phyloP scores from a whole-genome alignment of 176 grass and related monocot species.

The Oryza longistaminata region DNA sequence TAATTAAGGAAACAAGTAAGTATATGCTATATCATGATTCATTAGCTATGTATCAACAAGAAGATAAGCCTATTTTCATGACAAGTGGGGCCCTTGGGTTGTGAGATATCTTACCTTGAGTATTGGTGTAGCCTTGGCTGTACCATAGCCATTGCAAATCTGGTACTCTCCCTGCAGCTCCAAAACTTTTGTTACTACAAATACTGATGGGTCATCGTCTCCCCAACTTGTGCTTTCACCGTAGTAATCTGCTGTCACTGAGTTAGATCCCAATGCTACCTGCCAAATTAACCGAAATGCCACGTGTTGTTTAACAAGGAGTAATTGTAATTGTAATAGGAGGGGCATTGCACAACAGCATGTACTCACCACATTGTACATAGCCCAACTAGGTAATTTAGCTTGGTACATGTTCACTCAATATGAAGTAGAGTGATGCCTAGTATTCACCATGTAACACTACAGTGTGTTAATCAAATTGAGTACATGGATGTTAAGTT shows the following conservation, averaged over 20 bases:
- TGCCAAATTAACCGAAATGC: not conserved
- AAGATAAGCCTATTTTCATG: too few species aligned
- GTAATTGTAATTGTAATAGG: not conserved
- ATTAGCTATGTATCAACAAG: not conserved
- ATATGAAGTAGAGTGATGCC: too few species aligned
- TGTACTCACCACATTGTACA: not conserved
- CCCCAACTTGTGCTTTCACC: slow-evolving; percentile 34
- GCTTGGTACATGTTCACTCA: too few species aligned
- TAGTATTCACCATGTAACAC: not conserved
- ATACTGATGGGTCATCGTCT: slow-evolving; percentile 44
- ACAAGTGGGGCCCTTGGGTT: not conserved
- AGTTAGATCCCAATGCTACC: not conserved
- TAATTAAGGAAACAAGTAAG: not conserved
- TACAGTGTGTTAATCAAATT: not conserved
- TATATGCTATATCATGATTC: not conserved
- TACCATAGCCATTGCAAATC: slow-evolving; percentile 47
- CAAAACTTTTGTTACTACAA: not conserved
- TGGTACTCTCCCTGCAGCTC: slow-evolving; percentile 46
- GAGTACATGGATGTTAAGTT: not conserved
- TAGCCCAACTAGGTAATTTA: too few species aligned
- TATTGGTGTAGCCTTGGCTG: slow-evolving; percentile 5
- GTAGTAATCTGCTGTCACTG: slow-evolving; percentile 1
- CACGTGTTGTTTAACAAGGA: not conserved
- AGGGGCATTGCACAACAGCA: not conserved
- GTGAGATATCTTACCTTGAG: slow-evolving; percentile 32